Conservation (phyloP, 1,139 yeast species). For the Arxiozyma bovina region DNA sequence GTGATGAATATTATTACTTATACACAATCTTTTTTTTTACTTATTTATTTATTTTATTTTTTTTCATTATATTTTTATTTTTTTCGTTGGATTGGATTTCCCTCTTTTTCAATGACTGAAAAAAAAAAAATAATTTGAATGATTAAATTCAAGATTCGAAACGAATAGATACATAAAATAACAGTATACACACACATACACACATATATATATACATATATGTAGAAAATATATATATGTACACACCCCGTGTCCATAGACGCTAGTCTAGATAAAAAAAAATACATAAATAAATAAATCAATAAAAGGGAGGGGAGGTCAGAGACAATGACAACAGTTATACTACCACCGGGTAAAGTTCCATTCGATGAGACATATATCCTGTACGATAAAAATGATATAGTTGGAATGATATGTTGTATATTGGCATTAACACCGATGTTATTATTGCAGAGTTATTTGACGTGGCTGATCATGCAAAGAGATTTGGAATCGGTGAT, state of each 20-base stretch:
- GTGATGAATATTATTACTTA: neutral
- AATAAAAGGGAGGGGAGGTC: too few species aligned
- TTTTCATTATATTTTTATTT: neutral
- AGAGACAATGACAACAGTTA: neutral
- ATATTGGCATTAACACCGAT: slow-evolving; percentile 79
- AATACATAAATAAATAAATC: too few species aligned
- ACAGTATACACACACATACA: too few species aligned
- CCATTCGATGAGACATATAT: slow-evolving; percentile 62
- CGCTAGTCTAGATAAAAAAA: too few species aligned
- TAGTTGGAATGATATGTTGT: slow-evolving; percentile 54
- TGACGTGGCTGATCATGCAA: slow-evolving; percentile 73
- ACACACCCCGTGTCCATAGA: too few species aligned
- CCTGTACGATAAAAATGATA: slow-evolving; percentile 61
- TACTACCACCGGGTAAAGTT: slow-evolving; percentile 10
- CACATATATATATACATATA: too few species aligned
- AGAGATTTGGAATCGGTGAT: slow-evolving; percentile 81
- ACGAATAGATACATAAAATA: too few species aligned
- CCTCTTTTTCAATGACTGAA: neutral
- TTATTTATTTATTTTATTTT: neutral
- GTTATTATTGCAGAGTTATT: slow-evolving; percentile 65
- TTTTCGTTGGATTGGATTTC: neutral
- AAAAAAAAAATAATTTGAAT: neutral
- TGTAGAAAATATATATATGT: too few species aligned
- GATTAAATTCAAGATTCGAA: neutral
- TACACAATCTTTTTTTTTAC: neutral